phyloP scores from a whole-genome alignment of 2,329 filamentous ascomycete species.

The Pseudogymnoascus sp. region DNA sequence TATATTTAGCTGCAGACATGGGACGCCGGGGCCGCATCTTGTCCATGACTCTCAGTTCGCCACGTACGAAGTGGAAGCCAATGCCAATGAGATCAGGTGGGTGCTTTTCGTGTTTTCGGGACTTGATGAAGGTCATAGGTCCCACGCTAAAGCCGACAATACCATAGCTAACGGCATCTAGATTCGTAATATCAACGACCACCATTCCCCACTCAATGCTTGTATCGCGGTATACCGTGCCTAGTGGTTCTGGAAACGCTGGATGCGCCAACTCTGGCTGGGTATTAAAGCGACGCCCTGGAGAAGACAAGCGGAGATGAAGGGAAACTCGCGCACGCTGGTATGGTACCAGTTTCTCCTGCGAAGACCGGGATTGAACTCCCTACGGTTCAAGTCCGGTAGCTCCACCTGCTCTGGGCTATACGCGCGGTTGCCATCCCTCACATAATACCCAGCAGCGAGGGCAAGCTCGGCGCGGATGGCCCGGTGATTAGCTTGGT shows the following conservation, averaged over 20 bases:
- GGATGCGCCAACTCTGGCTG: conserved; percentile 1
- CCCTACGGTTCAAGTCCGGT: neutral
- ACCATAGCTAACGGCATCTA: conserved; percentile 16
- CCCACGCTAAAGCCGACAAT: conserved; percentile 19
- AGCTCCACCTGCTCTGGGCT: neutral
- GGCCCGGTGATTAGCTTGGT: conserved; percentile 15
- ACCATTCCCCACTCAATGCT: conserved; percentile 21
- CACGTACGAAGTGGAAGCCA: neutral
- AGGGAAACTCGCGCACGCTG: conserved; percentile 17
- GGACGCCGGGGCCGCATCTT: neutral
- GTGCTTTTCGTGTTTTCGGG: conserved; percentile 10
- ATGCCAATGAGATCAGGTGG: neutral
- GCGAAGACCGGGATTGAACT: neutral
- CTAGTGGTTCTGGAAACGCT: conserved; percentile 17
- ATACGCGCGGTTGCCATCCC: conserved; percentile 4
- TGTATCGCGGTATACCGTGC: conserved; percentile 20
- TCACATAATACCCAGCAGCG: conserved; percentile 14
- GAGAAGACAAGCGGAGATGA: conserved; percentile 18
- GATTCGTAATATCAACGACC: conserved; percentile 19
- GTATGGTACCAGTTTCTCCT: conserved; percentile 17
- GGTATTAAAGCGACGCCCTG: conserved; percentile 17
- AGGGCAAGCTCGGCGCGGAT: conserved; percentile 12
- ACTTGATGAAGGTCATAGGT: conserved; percentile 14
- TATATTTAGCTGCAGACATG: neutral
- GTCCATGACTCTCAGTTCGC: neutral